A percentile compares a stretch with the other conserved stretches of the same genome.
Conservation (phyloP, 805 yeast genomes). For the Hanseniaspora lachancei region DNA sequence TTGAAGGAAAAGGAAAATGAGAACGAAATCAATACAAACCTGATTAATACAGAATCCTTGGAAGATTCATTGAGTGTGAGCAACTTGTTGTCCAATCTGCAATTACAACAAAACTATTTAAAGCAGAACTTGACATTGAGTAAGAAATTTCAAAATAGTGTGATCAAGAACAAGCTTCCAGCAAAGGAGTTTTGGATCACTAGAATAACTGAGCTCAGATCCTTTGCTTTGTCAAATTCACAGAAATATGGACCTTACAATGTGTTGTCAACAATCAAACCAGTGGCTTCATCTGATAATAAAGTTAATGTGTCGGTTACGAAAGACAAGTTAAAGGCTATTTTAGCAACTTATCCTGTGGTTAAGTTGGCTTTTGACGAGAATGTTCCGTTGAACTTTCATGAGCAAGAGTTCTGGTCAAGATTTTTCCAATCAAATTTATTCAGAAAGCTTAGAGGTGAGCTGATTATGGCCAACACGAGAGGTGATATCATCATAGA, state of each 20-base stretch:
- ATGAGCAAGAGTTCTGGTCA: constrained; percentile 93
- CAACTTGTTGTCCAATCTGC: constrained; percentile 53
- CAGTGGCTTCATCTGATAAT: constrained; percentile 85
- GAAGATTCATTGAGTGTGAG: constrained; percentile 41
- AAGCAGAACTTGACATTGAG: constrained; percentile 56
- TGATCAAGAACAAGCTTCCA: constrained; percentile 60
- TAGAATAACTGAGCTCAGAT: constrained; percentile 62
- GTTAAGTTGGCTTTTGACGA: constrained; percentile 82
- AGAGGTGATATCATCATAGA: constrained; percentile 79
- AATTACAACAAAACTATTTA: constrained; percentile 65
- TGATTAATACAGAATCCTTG: constrained; percentile 28
- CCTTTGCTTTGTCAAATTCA: constrained; percentile 69
- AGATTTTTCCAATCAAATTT: constrained; percentile 83
- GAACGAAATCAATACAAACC: constrained; percentile 18
- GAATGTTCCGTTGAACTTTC: constrained; percentile 66
- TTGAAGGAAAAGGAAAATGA: constrained; percentile 19
- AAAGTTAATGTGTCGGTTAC: constrained; percentile 88
- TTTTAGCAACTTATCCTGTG: constrained; percentile 84
- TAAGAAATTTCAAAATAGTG: constrained; percentile 75
- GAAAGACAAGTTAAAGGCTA: constrained; percentile 75
- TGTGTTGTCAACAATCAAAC: constrained; percentile 83
- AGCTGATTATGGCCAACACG: constrained; percentile 57
- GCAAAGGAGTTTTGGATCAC: constrained; percentile 82
- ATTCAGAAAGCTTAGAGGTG: constrained; percentile 81
- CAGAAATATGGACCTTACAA: constrained; percentile 90